Evolutionary conservation across 2,329 filamentous ascomycete genomes (phyloP).

Genomic region (Diplodia seriata): DNA sequence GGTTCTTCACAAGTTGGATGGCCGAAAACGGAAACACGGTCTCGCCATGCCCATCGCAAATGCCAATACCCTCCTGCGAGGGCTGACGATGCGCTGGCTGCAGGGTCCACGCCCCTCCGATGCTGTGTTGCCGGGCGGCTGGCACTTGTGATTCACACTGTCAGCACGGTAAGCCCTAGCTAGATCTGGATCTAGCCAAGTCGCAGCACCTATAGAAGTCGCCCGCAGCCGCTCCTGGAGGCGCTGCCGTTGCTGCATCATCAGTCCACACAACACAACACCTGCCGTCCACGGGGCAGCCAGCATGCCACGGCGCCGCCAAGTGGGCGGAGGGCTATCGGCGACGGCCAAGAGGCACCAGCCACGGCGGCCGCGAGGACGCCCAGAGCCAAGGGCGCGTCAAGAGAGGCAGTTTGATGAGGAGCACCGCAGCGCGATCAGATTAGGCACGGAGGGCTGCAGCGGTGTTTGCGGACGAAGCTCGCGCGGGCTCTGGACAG

Average conservation of each 20-base stretch:
- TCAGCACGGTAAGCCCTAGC: conserved; percentile 24
- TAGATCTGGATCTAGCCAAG: not conserved
- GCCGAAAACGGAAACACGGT: not conserved
- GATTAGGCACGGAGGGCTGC: not conserved
- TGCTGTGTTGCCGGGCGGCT: not conserved
- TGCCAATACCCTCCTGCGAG: too few relatives aligned
- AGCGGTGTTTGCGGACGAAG: conserved; percentile 12
- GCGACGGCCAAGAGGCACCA: not conserved
- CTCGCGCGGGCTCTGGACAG: conserved; percentile 1
- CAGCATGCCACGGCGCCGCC: not conserved
- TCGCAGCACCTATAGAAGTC: conserved; percentile 2
- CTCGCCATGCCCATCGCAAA: not conserved
- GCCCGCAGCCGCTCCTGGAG: not conserved
- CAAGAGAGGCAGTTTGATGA: conserved; percentile 22
- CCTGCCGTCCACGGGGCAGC: too few relatives aligned
- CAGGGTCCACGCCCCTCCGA: conserved; percentile 19
- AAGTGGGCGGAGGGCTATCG: too few relatives aligned
- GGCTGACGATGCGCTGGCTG: conserved; percentile 1
- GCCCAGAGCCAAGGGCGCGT: conserved; percentile 15
- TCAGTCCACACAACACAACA: not conserved
- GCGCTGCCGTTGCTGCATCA: not conserved
- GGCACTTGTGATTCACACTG: not conserved
- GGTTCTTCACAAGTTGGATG: too few relatives aligned
- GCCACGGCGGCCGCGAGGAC: conserved; percentile 18
- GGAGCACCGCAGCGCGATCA: too few relatives aligned